A percentile compares a stretch with the other conserved stretches of the same genome.
phyloP scores from a whole-genome alignment of 805 yeast genomes.

The Cyberlindnera suaveolens region DNA sequence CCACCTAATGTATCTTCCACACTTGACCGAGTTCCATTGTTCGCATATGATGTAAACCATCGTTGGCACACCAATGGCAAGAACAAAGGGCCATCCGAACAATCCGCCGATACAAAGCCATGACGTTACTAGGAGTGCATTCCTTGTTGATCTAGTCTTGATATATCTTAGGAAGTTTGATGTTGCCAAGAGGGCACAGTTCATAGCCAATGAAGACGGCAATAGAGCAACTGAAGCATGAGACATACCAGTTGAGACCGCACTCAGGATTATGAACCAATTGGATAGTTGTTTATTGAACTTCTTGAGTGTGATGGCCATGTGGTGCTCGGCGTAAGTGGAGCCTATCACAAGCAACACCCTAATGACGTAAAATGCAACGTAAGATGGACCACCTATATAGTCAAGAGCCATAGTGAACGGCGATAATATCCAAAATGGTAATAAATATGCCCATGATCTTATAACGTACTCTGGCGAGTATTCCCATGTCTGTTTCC shows the following conservation, averaged over 20 bases:
- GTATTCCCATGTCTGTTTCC: constrained; percentile 95
- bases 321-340: constrained; percentile 45
- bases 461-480: constrained; percentile 85
- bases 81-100: constrained; percentile 87
- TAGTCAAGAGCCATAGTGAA: constrained; percentile 1
- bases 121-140: constrained; percentile 28
- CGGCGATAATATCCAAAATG: constrained; percentile 20
- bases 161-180: constrained; percentile 31
- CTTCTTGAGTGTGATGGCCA: constrained; percentile 37
- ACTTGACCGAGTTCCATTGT: constrained; percentile 3
- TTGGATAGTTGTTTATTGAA: constrained; percentile 30
- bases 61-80: constrained; percentile 55
- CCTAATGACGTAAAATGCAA: constrained; percentile 50
- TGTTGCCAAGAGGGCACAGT: constrained; percentile 40
- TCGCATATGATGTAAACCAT: constrained; percentile 14
- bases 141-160: constrained; percentile 6
- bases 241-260: constrained; percentile 73
- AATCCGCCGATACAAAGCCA: constrained; percentile 63
- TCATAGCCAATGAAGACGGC: constrained; percentile 76
- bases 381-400: constrained; percentile 14
- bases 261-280: constrained; percentile 58
- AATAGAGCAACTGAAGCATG: constrained; percentile 84
- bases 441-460: constrained; percentile 73
- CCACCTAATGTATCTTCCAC: constrained; percentile 18
- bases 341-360: constrained; percentile 34